A percentile compares a stretch with the other conserved stretches of the same genome.
phyloP scores from a whole-genome alignment of 108 stramenopile genomes.

The Skeletonema menzelii region DNA sequence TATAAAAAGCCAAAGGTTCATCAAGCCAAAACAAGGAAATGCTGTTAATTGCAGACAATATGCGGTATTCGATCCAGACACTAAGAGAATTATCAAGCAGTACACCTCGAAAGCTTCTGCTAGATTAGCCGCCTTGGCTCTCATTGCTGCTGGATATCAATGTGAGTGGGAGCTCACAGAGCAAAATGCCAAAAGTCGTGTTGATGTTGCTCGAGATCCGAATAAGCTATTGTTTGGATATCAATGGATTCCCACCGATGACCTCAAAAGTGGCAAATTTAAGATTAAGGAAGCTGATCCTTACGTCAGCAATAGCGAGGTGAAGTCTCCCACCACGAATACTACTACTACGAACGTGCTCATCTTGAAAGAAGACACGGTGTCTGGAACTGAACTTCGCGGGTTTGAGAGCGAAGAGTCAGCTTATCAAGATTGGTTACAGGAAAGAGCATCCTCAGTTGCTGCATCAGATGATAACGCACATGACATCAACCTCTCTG shows the following conservation, averaged over 20 bases:
- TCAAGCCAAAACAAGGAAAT: slow-evolving; percentile 39
- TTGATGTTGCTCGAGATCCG: slow-evolving; percentile 38
- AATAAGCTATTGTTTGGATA: slow-evolving; percentile 64
- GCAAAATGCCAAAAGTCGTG: slow-evolving; percentile 27
- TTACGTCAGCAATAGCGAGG: slow-evolving; percentile 5
- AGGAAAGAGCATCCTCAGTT: not conserved
- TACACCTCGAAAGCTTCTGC: slow-evolving; percentile 62
- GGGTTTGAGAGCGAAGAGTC: slow-evolving; percentile 61
- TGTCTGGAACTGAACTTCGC: slow-evolving; percentile 37
- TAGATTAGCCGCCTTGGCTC: slow-evolving; percentile 33
- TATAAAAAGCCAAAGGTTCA: slow-evolving; percentile 49
- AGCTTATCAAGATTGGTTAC: slow-evolving; percentile 66
- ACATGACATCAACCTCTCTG: not conserved
- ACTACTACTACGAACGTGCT: slow-evolving; percentile 21
- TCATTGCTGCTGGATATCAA: slow-evolving; percentile 55
- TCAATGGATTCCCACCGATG: slow-evolving; percentile 68
- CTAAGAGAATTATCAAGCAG: slow-evolving; percentile 66
- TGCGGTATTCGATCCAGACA: slow-evolving; percentile 79
- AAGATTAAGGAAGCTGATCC: slow-evolving; percentile 5
- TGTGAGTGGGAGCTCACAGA: slow-evolving; percentile 48
- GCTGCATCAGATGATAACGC: not conserved
- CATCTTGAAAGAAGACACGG: slow-evolving; percentile 54
- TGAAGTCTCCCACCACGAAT: slow-evolving; percentile 11
- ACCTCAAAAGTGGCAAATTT: slow-evolving; percentile 54
- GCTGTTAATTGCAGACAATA: slow-evolving; percentile 20